Conservation (phyloP, 352 stramenopile genomes). For the Globisporangium nodosum region DNA sequence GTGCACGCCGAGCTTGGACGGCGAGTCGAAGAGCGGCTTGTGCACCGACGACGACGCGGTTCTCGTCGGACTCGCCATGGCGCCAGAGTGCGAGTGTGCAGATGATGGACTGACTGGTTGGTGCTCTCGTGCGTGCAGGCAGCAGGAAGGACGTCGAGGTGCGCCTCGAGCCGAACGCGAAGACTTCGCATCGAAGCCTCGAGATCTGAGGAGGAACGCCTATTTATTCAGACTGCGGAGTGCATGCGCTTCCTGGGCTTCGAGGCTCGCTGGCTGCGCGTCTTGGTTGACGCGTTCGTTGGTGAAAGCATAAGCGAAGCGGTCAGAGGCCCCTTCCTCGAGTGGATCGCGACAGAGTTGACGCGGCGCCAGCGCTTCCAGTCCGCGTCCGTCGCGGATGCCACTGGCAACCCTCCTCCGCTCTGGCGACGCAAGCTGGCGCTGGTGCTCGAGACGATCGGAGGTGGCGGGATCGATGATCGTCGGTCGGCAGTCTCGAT, state of each 20-base stretch:
- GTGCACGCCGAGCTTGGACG: slow-evolving; percentile 69
- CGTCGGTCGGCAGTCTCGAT: not conserved
- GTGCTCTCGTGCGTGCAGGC: not conserved
- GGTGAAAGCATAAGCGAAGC: not conserved
- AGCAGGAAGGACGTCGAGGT: not conserved
- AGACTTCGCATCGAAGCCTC: not conserved
- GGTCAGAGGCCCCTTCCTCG: slow-evolving; percentile 3
- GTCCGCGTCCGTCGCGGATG: slow-evolving; percentile 7
- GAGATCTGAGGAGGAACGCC: not conserved
- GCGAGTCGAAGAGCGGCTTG: slow-evolving; percentile 59
- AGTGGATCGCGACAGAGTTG: slow-evolving; percentile 2
- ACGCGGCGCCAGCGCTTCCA: slow-evolving; percentile 33
- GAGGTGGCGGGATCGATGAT: not conserved
- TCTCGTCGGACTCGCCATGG: slow-evolving; percentile 17
- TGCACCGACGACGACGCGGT: slow-evolving; percentile 18
- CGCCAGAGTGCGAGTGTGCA: not conserved
- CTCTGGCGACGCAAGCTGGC: not conserved
- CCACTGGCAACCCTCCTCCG: not conserved
- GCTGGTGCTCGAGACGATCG: not conserved
- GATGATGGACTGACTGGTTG: not conserved
- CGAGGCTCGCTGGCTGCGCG: not conserved
- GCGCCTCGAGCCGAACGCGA: no score
- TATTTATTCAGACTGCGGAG: no score
- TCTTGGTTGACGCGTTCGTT: not conserved
- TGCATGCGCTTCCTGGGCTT: not conserved